These are phyloP conservation scores for Cyclotella cryptica DNA, from an alignment of 108 stramenopile species.

Conservation along the genomic window DNA sequence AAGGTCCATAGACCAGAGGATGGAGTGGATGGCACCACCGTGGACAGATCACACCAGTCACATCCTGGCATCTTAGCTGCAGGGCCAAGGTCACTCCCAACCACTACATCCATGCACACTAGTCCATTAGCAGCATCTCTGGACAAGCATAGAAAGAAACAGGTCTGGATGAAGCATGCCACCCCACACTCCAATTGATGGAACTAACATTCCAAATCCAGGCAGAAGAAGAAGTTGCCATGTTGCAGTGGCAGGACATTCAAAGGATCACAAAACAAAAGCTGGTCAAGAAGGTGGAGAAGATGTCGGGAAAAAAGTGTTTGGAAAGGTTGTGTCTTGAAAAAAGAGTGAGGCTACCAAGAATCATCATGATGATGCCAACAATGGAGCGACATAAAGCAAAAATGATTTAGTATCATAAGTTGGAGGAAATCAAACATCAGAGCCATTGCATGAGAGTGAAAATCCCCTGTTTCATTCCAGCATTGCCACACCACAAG, in stretches of 20 bases:
- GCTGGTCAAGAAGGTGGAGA: slow-evolving; percentile 36
- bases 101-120: too few relatives aligned
- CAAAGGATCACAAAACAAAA: slow-evolving; percentile 15
- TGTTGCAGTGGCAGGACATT: slow-evolving; percentile 19
- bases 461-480: too few relatives aligned
- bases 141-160: slow-evolving; percentile 45
- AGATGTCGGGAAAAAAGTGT: slow-evolving; percentile 35
- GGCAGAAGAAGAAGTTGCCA: slow-evolving; percentile 9
- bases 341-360: not conserved
- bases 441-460: too few relatives aligned
- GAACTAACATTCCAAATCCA: slow-evolving; percentile 28
- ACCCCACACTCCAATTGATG: slow-evolving; percentile 31
- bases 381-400: not conserved
- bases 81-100: too few relatives aligned
- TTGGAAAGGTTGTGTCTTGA: slow-evolving; percentile 27
- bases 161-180: slow-evolving; percentile 37
- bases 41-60: too few relatives aligned
- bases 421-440: too few relatives aligned
- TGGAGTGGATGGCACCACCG: not conserved
- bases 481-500: too few relatives aligned
- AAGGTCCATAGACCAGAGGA: not conserved
- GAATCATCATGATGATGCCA: not conserved
- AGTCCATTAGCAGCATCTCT: slow-evolving; percentile 1
- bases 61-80: too few relatives aligned
- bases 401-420: not conserved